Percentiles rank a stretch among this genome's conserved stretches.
phyloP scores from a whole-genome alignment of 208 protist species.

The Trypanosoma vivax region DNA sequence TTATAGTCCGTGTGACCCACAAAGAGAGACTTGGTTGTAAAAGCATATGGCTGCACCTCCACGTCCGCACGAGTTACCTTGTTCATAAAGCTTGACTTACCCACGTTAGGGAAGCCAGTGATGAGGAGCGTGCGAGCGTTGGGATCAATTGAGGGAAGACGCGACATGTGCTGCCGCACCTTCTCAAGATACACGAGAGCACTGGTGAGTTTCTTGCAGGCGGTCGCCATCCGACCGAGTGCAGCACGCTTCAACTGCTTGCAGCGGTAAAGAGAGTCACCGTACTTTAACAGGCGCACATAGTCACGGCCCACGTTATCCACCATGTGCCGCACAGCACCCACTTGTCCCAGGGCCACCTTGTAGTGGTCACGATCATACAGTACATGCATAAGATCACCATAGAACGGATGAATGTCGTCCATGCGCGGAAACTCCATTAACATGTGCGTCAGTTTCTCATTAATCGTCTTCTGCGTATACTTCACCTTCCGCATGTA shows the following conservation, averaged over 20 bases:
- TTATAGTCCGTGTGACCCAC: conserved; percentile 99
- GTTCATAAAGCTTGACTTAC: conserved; percentile 99
- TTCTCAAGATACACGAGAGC: conserved; percentile 99
- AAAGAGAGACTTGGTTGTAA: conserved; percentile 99
- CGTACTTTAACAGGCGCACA: conserved; percentile 99
- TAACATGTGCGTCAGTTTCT: conserved; percentile 96
- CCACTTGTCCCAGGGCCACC: conserved; percentile 99
- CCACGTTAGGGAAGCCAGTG: conserved; percentile 99
- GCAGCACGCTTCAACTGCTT: conserved; percentile 99
- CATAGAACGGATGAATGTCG: conserved; percentile 99
- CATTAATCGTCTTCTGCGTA: conserved; percentile 97
- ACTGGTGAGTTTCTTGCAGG: conserved; percentile 95
- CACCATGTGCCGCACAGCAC: conserved; percentile 94
- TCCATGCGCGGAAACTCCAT: conserved; percentile 95
- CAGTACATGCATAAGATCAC: conserved; percentile 99
- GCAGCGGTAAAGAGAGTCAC: conserved; percentile 99
- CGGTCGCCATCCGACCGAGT: conserved; percentile 98
- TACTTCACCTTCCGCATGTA: conserved; percentile 99
- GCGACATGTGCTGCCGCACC: conserved; percentile 99
- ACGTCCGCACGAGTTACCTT: conserved; percentile 99
- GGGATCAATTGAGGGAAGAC: conserved; percentile 99
- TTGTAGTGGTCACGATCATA: conserved; percentile 99
- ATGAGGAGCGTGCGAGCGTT: conserved; percentile 97
- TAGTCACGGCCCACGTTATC: conserved; percentile 98
- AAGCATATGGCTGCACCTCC: conserved; percentile 99